Base-by-base conservation (phyloP, 208 protist species). In the Wallacemonas sp. region DNA sequence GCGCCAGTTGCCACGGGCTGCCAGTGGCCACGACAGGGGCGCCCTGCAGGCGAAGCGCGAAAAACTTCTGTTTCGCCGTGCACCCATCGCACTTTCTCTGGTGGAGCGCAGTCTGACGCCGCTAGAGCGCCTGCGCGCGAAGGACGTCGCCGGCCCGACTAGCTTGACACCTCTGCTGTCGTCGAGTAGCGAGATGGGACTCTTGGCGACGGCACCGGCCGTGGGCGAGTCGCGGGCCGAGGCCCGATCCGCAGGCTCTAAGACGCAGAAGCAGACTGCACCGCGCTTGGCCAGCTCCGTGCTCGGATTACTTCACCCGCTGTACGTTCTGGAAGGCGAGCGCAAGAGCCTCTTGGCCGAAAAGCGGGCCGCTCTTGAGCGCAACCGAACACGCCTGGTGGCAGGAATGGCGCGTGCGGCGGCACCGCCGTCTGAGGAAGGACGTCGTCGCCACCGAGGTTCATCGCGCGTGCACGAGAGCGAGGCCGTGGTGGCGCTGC, bases 61-160 rank as follows among this genome's bases (percentile, higher is more conserved):
- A 23, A 82, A 87, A 61, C 61, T 90, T 5, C 73, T 94, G 5
- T 82, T 88, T 63, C 85, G 88, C 22, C 68, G 73, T n/a, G 75
- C 85, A 10, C 88, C 88, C 16, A 57, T 94, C 18, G 63, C 75
- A 5, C 61, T 94, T 31, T 94, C 88, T 2, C 81, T 92, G 55
- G 46, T 94, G 39, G 88, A 94, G 61, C 77, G 88, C 18, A 86
- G 76, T 61, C 64, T 89, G 54, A 28, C 67, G 39, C 52, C 57
- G 16, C 26, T 77, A 25, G 67, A 72, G 20, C 59, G 20, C 10
- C 1, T 8, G 14, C 36, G 14, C 14, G 11, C 32, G 18, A 22
- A 2, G 31, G 20, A 1, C 61, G 54, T 25, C 5, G 39, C 48
- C 61, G 33, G 61, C 28, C 5, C n/a, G n/a, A n/a, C n/a, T n/a